Conservation (phyloP, 1,284 basidiomycete species). For the Boletellus sp. region DNA sequence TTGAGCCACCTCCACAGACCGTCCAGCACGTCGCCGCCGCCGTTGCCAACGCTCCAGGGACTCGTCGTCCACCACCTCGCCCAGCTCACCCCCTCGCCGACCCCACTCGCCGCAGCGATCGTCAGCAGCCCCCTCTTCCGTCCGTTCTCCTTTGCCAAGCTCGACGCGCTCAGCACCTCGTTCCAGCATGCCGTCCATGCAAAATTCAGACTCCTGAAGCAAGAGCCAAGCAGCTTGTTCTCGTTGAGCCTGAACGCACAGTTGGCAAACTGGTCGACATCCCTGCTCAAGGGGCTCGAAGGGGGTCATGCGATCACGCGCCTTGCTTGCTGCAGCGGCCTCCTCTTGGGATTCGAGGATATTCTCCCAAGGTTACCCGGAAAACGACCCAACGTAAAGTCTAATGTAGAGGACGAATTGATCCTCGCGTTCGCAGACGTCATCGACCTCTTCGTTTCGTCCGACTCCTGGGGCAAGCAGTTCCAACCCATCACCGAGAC, state of each 20-base stretch:
- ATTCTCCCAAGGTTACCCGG: constrained; percentile 27
- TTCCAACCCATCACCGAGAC: constrained; percentile 50
- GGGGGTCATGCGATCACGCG: constrained; percentile 59
- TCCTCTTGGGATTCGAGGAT: constrained; percentile 64
- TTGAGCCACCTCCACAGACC: constrained; percentile 55
- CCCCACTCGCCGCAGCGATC: constrained; percentile 61
- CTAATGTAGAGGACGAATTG: constrained; percentile 56
- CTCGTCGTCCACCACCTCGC: constrained; percentile 65
- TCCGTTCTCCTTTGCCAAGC: constrained; percentile 46
- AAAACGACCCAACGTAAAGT: constrained; percentile 30
- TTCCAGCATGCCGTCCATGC: constrained; percentile 64
- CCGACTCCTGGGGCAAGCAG: constrained; percentile 61
- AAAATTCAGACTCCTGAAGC: constrained; percentile 42
- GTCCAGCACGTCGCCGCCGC: constrained; percentile 44
- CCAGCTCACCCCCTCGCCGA: constrained; percentile 49
- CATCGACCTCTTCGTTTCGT: constrained; percentile 52
- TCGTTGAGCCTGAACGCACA: constrained; percentile 39
- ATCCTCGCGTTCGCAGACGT: constrained; percentile 68
- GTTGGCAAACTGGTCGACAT: constrained; percentile 51
- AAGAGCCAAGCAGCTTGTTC: constrained; percentile 42
- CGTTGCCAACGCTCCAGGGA: constrained; percentile 48
- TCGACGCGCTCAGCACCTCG: constrained; percentile 52
- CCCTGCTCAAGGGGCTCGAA: constrained; percentile 58
- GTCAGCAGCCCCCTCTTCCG: constrained; percentile 59
- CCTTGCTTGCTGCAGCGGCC: constrained; percentile 57